A percentile compares a stretch with the other conserved stretches of the same genome.
Evolutionary conservation across 2,329 filamentous ascomycete genomes (phyloP).

Genomic region (Fusarium solani-melongenae): DNA sequence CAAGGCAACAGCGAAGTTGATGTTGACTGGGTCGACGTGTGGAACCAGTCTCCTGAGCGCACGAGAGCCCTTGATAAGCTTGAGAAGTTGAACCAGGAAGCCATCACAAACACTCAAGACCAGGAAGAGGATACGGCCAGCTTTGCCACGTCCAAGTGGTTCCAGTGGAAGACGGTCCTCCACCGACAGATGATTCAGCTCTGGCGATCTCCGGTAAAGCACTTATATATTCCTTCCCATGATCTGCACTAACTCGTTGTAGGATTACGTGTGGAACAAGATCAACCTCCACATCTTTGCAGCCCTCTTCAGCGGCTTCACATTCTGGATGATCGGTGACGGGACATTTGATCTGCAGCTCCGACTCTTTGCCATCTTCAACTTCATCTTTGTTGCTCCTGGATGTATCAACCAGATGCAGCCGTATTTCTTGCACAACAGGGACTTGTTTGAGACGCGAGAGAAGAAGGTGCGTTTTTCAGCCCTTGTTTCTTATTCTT

Average conservation of each 20-base stretch:
- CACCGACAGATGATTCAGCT: conserved; percentile 40
- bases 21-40: conserved; percentile 61
- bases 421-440: conserved; percentile 58
- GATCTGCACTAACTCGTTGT: background rate
- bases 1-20: conserved; percentile 60
- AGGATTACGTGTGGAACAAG: conserved; percentile 45
- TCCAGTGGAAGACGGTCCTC: conserved; percentile 51
- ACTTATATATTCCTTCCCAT: no score
- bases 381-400: conserved; percentile 63
- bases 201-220: conserved; percentile 37
- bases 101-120: conserved; percentile 23
- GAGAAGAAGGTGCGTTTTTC: conserved; percentile 53
- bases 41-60: conserved; percentile 70
- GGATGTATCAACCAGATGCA: conserved; percentile 52
- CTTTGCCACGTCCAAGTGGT: conserved; percentile 52
- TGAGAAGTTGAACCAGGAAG: conserved; percentile 68
- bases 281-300: conserved; percentile 55
- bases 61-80: conserved; percentile 55
- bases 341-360: conserved; percentile 53
- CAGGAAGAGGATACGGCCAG: conserved; percentile 50
- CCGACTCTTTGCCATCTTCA: conserved; percentile 61
- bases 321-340: conserved; percentile 60
- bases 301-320: conserved; percentile 60
- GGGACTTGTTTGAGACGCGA: conserved; percentile 60
- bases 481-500: no score